Percentiles rank a stretch among this genome's conserved stretches.
These are phyloP conservation scores for Pythium sukuiense DNA, from an alignment of 352 stramenopile species.

Conservation along the genomic window DNA sequence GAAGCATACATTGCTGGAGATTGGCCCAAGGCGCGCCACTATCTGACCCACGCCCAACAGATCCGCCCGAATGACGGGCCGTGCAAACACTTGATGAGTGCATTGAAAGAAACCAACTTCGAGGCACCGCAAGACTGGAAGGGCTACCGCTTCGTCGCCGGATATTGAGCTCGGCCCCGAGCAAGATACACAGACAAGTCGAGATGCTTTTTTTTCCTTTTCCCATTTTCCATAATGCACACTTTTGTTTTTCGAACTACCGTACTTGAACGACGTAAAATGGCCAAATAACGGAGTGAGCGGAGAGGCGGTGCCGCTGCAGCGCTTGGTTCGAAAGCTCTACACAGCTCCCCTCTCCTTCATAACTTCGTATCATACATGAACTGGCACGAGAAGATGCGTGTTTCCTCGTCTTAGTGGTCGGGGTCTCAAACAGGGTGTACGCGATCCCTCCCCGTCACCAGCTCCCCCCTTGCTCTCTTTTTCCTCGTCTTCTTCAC, in stretches of 20 bases:
- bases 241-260: slow-evolving; percentile 9
- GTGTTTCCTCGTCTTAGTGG: neutral
- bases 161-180: slow-evolving; percentile 41
- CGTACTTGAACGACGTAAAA: slow-evolving; percentile 7
- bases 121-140: slow-evolving; percentile 91
- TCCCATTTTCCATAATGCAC: slow-evolving; percentile 15
- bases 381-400: slow-evolving; percentile 2
- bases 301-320: neutral
- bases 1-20: slow-evolving; percentile 76
- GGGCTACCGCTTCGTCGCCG: slow-evolving; percentile 88
- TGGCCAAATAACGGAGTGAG: slow-evolving; percentile 10
- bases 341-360: neutral
- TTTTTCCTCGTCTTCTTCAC: neutral
- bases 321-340: neutral
- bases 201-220: slow-evolving; percentile 11
- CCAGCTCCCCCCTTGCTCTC: neutral
- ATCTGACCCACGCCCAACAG: slow-evolving; percentile 70
- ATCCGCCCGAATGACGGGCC: slow-evolving; percentile 88
- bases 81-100: slow-evolving; percentile 88
- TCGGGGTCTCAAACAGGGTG: neutral
- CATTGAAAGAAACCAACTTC: slow-evolving; percentile 85
- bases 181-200: neutral
- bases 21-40: slow-evolving; percentile 73
- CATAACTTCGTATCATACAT: slow-evolving; percentile 9
- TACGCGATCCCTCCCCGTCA: neutral